phyloP scores from a whole-genome alignment of 2,329 filamentous ascomycete species.

The Penicillium sp. region DNA sequence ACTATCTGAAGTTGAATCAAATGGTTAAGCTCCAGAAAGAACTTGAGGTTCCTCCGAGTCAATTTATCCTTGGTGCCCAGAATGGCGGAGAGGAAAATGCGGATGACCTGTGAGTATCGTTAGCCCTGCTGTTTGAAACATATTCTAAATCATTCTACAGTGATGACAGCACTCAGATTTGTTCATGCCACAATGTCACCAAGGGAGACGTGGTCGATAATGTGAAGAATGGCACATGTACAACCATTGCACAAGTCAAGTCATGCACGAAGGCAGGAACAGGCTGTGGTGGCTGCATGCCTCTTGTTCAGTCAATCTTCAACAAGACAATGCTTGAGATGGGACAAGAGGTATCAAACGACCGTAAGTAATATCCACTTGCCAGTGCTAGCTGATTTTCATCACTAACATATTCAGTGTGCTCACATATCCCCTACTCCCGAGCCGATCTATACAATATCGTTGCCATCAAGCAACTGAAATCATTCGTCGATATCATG shows the following conservation, averaged over 20 bases:
- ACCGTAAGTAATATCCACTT: slow-evolving; percentile 42
- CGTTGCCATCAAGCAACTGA: slow-evolving; percentile 74
- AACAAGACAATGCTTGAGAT: slow-evolving; percentile 81
- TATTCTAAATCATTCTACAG: slow-evolving; percentile 29
- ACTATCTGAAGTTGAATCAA: slow-evolving; percentile 84
- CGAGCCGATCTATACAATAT: slow-evolving; percentile 90
- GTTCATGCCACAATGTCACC: slow-evolving; percentile 88
- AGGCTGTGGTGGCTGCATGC: slow-evolving; percentile 86
- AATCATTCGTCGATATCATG: slow-evolving; percentile 74
- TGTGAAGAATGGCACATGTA: slow-evolving; percentile 76
- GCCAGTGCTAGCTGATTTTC: not conserved
- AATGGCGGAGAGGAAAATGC: slow-evolving; percentile 70
- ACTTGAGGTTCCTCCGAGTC: slow-evolving; percentile 72
- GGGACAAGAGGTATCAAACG: slow-evolving; percentile 83
- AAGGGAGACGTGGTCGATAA: slow-evolving; percentile 73
- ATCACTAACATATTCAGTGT: slow-evolving; percentile 50
- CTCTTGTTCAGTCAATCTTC: slow-evolving; percentile 84
- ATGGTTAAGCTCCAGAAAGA: slow-evolving; percentile 81
- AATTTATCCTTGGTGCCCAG: slow-evolving; percentile 77
- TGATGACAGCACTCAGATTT: slow-evolving; percentile 81
- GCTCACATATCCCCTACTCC: slow-evolving; percentile 78
- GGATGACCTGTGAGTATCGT: slow-evolving; percentile 61
- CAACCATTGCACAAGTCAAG: slow-evolving; percentile 77
- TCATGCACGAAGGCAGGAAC: slow-evolving; percentile 88
- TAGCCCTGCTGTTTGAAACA: not conserved